These are phyloP conservation scores for Trichodelitschia bisporula DNA, from an alignment of 495 filamentous ascomycete species.

Conservation along the genomic window DNA sequence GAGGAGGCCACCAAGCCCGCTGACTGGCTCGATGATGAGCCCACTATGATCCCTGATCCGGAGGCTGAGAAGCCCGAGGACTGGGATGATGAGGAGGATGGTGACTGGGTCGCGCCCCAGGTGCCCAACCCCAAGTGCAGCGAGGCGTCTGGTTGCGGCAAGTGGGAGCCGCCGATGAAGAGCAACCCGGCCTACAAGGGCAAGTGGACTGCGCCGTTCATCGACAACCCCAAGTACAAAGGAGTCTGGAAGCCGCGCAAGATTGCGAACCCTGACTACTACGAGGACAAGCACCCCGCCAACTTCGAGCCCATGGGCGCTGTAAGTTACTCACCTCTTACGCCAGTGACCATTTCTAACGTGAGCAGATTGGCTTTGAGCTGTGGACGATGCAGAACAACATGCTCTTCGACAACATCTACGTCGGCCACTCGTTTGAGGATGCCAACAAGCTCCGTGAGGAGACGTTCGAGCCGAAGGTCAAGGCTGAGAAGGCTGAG, in stretches of 20 bases:
- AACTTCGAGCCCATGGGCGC: constrained; percentile 97
- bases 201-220: constrained; percentile 82
- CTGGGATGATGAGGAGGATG: constrained; percentile 99
- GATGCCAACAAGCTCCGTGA: constrained; percentile 78
- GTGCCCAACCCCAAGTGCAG: constrained; percentile 90
- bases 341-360: constrained; percentile 4
- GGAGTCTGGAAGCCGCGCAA: constrained; percentile 82
- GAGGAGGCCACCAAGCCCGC: constrained; percentile 78
- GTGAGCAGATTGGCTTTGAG: constrained; percentile 67
- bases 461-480: constrained; percentile 87
- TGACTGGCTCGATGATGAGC: constrained; percentile 91
- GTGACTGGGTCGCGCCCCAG: constrained; percentile 89
- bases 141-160: constrained; percentile 80
- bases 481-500: constrained; percentile 55
- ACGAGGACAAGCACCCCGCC: constrained; percentile 88
- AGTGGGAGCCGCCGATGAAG: constrained; percentile 79
- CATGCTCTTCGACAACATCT: constrained; percentile 99
- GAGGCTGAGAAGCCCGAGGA: constrained; percentile 98
- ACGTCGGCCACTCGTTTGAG: constrained; percentile 91
- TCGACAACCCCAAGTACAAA: constrained; percentile 99
- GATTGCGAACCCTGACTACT: constrained; percentile 93
- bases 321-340: constrained; percentile 27
- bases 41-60: constrained; percentile 66
- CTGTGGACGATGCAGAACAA: constrained; percentile 99
- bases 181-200: constrained; percentile 97